Evolutionary conservation across 768 basidiomycete species (phyloP).

Genomic region (Boletus subparvulus): DNA sequence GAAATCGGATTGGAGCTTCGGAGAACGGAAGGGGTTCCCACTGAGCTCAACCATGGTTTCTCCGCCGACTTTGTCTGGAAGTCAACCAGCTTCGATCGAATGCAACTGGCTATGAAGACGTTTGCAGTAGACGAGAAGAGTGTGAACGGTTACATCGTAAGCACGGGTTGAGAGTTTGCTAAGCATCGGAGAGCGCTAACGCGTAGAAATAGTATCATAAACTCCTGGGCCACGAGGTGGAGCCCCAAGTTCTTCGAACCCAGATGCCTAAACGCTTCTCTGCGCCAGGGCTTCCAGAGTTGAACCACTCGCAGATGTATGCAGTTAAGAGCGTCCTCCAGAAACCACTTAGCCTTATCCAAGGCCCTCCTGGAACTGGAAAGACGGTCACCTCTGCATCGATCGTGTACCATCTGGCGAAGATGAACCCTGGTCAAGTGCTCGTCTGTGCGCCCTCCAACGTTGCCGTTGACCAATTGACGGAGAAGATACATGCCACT

Average conservation of each 20-base stretch:
- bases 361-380: slow-evolving; percentile 97
- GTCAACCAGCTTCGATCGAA: slow-evolving; percentile 97
- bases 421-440: slow-evolving; percentile 99
- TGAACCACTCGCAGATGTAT: slow-evolving; percentile 99
- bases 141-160: slow-evolving; percentile 95
- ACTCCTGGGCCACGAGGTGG: slow-evolving; percentile 94
- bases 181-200: neutral
- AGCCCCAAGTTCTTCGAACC: slow-evolving; percentile 86
- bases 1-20: slow-evolving; percentile 95
- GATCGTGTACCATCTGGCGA: slow-evolving; percentile 96
- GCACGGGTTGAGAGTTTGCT: slow-evolving; percentile 30
- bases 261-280: slow-evolving; percentile 98
- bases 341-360: slow-evolving; percentile 96
- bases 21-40: slow-evolving; percentile 88
- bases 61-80: slow-evolving; percentile 99
- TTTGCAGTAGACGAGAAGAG: slow-evolving; percentile 99
- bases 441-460: slow-evolving; percentile 99
- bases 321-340: slow-evolving; percentile 99
- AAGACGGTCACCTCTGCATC: slow-evolving; percentile 99
- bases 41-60: slow-evolving; percentile 92
- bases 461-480: slow-evolving; percentile 98
- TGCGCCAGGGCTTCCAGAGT: slow-evolving; percentile 93
- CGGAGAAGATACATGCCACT: slow-evolving; percentile 99
- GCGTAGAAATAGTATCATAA: slow-evolving; percentile 82
- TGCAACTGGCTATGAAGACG: slow-evolving; percentile 99